Conservation (phyloP, 129 eudicot genomes). For the Tagetes erecta region DNA sequence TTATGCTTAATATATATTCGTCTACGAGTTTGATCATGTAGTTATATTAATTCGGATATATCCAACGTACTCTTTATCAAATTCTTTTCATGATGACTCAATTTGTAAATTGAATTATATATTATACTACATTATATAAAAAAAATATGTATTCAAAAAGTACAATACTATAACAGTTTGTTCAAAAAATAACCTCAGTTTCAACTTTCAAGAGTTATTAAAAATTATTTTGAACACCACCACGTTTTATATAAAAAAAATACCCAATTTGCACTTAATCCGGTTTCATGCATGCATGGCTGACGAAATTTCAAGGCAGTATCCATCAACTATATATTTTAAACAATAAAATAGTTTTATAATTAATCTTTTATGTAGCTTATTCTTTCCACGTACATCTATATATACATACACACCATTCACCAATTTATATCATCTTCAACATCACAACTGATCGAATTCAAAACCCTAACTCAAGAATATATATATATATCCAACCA, state of each 20-base stretch:
- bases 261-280: not conserved
- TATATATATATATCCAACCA: too few species aligned
- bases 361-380: too few species aligned
- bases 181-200: not conserved
- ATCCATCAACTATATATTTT: not conserved
- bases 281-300: not conserved
- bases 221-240: not conserved
- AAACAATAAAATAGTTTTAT: too few species aligned
- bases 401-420: conserved; percentile 32
- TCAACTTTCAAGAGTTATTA: not conserved
- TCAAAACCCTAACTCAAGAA: conserved; percentile 14
- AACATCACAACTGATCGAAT: conserved; percentile 8
- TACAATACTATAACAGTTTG: too few species aligned
- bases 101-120: not conserved
- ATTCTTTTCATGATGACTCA: not conserved
- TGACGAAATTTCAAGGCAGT: not conserved
- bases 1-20: too few species aligned
- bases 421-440: conserved; percentile 14
- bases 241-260: not conserved
- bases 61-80: not conserved
- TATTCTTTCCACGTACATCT: not conserved
- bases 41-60: too few species aligned
- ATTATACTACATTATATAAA: too few species aligned
- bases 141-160: too few species aligned
- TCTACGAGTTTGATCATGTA: too few species aligned